These are phyloP conservation scores for Isatis lusitanica DNA, from an alignment of 441 rosid genomes.

Conservation along the genomic window DNA sequence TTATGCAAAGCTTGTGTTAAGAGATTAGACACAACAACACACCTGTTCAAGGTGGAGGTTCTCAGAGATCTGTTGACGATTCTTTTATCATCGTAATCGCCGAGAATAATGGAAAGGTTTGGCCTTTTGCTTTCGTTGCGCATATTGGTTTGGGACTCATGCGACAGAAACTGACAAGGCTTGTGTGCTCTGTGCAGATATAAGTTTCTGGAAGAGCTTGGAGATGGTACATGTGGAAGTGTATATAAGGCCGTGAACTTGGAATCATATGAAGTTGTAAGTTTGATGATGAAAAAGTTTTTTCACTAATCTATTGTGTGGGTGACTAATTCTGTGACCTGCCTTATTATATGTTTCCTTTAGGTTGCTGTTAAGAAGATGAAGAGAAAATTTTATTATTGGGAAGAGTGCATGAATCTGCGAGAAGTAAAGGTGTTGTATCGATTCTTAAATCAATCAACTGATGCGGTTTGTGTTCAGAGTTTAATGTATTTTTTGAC, in stretches of 20 bases:
- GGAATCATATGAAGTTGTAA: slow-evolving; percentile 75
- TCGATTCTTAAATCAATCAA: not conserved
- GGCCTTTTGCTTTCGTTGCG: slow-evolving; percentile 25
- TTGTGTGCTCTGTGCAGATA: slow-evolving; percentile 51
- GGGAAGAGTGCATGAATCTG: slow-evolving; percentile 92
- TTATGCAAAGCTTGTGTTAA: slow-evolving; percentile 43
- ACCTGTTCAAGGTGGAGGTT: slow-evolving; percentile 55
- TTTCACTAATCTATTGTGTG: not conserved
- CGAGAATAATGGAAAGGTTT: slow-evolving; percentile 74
- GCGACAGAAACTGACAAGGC: slow-evolving; percentile 4
- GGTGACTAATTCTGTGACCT: not conserved
- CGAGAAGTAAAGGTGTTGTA: slow-evolving; percentile 83
- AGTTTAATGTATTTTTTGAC: not conserved
- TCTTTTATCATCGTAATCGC: slow-evolving; percentile 39
- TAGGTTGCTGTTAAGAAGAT: slow-evolving; percentile 97
- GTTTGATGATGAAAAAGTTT: slow-evolving; percentile 15
- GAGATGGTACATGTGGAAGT: slow-evolving; percentile 95
- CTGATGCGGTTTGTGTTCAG: not conserved
- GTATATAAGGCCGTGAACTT: slow-evolving; percentile 83
- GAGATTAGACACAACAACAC: slow-evolving; percentile 41
- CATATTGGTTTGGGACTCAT: not conserved
- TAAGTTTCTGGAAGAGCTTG: slow-evolving; percentile 85
- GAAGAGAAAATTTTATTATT: slow-evolving; percentile 87
- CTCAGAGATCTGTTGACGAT: slow-evolving; percentile 47
- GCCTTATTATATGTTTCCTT: not conserved